Evolutionary conservation across 108 stramenopile genomes (phyloP).

Genomic region (Mediolabrus comicus): DNA sequence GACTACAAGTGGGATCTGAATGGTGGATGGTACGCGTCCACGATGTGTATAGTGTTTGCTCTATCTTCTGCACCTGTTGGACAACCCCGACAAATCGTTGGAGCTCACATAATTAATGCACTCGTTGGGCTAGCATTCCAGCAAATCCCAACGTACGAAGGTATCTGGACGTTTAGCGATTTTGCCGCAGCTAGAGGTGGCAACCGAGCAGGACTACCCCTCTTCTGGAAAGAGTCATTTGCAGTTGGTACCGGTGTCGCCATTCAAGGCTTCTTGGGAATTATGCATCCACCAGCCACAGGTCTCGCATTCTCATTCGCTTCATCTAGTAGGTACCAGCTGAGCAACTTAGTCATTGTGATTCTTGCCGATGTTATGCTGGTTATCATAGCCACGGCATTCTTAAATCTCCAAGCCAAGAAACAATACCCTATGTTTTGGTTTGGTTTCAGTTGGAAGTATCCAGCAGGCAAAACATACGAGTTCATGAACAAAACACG

Average conservation of each 20-base stretch:
- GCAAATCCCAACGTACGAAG: not conserved
- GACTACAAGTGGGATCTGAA: not conserved
- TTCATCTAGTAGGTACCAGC: not conserved
- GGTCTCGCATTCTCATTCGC: slow-evolving; percentile 6
- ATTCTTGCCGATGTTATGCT: slow-evolving; percentile 1
- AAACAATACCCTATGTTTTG: slow-evolving; percentile 21
- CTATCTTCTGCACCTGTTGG: slow-evolving; percentile 14
- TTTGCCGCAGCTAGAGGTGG: not conserved
- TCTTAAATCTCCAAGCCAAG: slow-evolving; percentile 7
- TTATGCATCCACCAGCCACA: slow-evolving; percentile 24
- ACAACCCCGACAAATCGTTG: slow-evolving; percentile 11
- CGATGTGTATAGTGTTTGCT: slow-evolving; percentile 16
- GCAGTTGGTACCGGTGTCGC: slow-evolving; percentile 4
- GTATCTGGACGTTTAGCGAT: not conserved
- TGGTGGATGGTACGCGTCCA: slow-evolving; percentile 5
- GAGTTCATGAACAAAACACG: not conserved
- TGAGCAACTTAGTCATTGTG: not conserved
- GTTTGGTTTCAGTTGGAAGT: slow-evolving; percentile 10
- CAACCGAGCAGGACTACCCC: not conserved
- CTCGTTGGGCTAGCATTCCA: slow-evolving; percentile 13
- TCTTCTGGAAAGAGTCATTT: slow-evolving; percentile 8
- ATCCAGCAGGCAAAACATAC: not conserved
- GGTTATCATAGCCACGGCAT: not conserved
- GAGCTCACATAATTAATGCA: slow-evolving; percentile 8
- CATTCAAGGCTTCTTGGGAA: slow-evolving; percentile 11